Evolutionary conservation across 169 alveolate genomes (phyloP), one percentile per base, ranked within the genome.

Genomic region (Cryptosporidium muris): DNA sequence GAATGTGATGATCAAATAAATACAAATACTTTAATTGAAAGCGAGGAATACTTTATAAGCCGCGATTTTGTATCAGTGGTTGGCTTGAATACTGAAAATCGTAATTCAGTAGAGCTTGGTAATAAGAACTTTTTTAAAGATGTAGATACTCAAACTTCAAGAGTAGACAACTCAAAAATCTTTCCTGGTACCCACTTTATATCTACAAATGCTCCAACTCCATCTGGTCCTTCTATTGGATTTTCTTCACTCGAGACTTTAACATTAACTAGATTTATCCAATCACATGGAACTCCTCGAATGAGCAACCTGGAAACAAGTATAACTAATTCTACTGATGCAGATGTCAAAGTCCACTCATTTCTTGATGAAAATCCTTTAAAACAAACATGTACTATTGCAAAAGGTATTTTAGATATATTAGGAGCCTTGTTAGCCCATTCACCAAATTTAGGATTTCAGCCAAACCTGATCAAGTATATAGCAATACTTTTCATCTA

Each of bases 401-500:
- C 60, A 45, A 74, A 74, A n/a, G 85, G 85, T 8, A 34, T 74
- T 9, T 68, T 74, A 6, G 85, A 74, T 42, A 74, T 68, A 8
- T 43, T 74, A 25, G 74, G 74, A 14, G 85, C 85, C 14, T 58
- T 74, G 36, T 43, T 74, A 2, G 25, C 74, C 9, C 74, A 58
- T 45, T 53, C 66, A 25, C 85, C 85, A 43, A 74, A 36, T 43
- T 58, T 74, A 58, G 85, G 85, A 3, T 74, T 74, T 58, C 85
- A 74, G 25, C 85, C 85, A 9, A 48, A 63, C 58, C 37, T 74
- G n/a, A 74, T 74, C 11, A 60, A 60, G 8, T 74, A 74, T 74
- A 8, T 74, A 34, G 34, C 67, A 34, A 16, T 74, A 43, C 60
- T 74, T 58, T 53, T 74, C 25, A 74, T 74, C 64, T 74, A 74